Evolutionary conservation across 2,329 filamentous ascomycete species (phyloP), one percentile per base, ranked within the genome.

Genomic region (Penicillium verrucosum): DNA sequence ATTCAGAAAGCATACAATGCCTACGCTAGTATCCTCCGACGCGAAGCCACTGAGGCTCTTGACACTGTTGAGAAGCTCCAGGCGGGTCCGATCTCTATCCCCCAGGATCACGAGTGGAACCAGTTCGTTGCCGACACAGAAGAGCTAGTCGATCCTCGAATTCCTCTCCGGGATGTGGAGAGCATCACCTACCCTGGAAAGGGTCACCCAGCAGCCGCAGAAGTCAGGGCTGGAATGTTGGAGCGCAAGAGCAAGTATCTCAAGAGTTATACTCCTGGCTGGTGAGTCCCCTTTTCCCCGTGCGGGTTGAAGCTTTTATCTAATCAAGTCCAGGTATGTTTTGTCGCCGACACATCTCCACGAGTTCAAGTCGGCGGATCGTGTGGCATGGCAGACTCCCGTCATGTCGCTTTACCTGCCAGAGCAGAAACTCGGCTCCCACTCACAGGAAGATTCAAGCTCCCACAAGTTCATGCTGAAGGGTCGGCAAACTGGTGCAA

Each of bases 401-500:
- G 85, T 97, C 71, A 97, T 99, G 93, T 97, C 94, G 41, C 81
- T 99, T 54, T 96, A 94, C 71, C 84, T 99, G 29, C 89, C 89
- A 7, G 94, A 97, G 66, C 94, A 97, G 76, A 97, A 96, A 73
- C 82, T 99, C 56, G 94, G 94, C 37, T 95, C 92, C 36, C 92
- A 95, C 71, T 97, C 93, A 10, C 84, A 86, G 58, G 85, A 86
- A 57, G 87, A 85, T 47, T 92, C 90, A 12, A 90, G 89, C 12
- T 97, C 92, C 40, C 93, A 96, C 79, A 99, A 99, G 73, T 99
- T 99, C 73, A 91, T 97, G 74, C 86, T 99, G 68, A 99, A 97
- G 75, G 94, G 94, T 43, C 89, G 92, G 58, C 93, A 97, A 76
- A 94, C 92, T 5, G 93, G 94, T 51, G 81, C 89, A 4, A 90